Percentiles rank a stretch among this genome's conserved stretches.
phyloP scores from a whole-genome alignment of 2,329 filamentous ascomycete genomes.

The Beauveria sp. region DNA sequence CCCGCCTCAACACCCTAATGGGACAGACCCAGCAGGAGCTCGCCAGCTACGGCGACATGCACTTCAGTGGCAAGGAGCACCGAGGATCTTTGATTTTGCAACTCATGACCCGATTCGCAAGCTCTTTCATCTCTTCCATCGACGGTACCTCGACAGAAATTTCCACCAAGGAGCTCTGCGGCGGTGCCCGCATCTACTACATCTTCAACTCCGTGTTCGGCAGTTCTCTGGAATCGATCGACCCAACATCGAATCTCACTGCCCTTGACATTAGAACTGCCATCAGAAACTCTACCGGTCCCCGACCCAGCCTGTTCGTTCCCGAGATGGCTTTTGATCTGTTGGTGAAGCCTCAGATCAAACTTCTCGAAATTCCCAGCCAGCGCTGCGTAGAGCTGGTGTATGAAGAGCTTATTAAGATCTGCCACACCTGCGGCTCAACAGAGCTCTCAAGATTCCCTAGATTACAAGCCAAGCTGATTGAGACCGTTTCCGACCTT shows the following conservation, averaged over 20 bases:
- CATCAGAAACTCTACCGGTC: slow-evolving; percentile 95
- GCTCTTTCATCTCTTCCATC: slow-evolving; percentile 96
- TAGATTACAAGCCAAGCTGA: slow-evolving; percentile 88
- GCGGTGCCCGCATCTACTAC: slow-evolving; percentile 93
- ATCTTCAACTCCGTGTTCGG: slow-evolving; percentile 99
- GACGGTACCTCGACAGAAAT: slow-evolving; percentile 98
- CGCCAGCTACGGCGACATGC: slow-evolving; percentile 94
- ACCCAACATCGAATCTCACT: slow-evolving; percentile 91
- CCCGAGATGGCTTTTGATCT: slow-evolving; percentile 97
- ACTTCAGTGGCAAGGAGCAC: slow-evolving; percentile 96
- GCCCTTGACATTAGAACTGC: slow-evolving; percentile 93
- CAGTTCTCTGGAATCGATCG: slow-evolving; percentile 90
- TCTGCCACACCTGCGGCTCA: slow-evolving; percentile 96
- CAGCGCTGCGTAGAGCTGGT: slow-evolving; percentile 96
- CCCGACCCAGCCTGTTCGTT: slow-evolving; percentile 90
- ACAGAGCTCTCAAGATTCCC: slow-evolving; percentile 89
- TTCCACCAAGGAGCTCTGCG: slow-evolving; percentile 94
- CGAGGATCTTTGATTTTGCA: slow-evolving; percentile 90
- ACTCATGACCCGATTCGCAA: slow-evolving; percentile 96
- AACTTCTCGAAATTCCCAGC: slow-evolving; percentile 86
- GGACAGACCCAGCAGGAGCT: slow-evolving; percentile 99
- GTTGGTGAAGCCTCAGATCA: slow-evolving; percentile 96
- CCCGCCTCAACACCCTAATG: slow-evolving; percentile 94
- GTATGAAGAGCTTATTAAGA: slow-evolving; percentile 98
- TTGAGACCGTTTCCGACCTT: slow-evolving; percentile 95